Evolutionary conservation across 495 filamentous ascomycete species (phyloP), one percentile per base, ranked within the genome.

Genomic region (Penicillium mononematosum): DNA sequence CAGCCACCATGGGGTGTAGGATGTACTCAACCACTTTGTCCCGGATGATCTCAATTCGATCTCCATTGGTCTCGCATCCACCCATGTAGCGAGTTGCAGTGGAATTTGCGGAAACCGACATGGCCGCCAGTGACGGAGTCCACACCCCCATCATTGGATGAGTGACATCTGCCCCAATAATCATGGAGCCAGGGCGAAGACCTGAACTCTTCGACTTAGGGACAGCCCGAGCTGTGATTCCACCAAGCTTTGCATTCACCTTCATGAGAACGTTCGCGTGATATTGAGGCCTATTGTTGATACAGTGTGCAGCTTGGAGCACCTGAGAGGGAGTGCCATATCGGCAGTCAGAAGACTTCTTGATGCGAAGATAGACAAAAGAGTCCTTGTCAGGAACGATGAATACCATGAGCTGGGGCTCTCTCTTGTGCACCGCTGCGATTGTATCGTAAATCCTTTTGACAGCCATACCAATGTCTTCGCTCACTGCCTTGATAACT

Each of bases 241-340:
- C 94, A 34, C 94, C 94, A n/a, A 96, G 83, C 74, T 97, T 98
- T 16, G 89, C 87, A 63, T 98, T 97, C 54, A 98, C 81, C 71
- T 98, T 98, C 89, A 97, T 91, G 47, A 82, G 76, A 25, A 96
- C 88, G 64, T 97, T 97, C 2, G 88, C 92, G 57, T 84, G 80
- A 71, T 96, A 96, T 69, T 98, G 92, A 1, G 75, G 74, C 16
- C 85, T 75, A 22, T 73, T 75, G 60, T 83, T 86, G 5, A 64
- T 57, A 12, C 90, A 88, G 53, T 92, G 85, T 0, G 59, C 63
- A 12, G 74, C 69, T 60, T 88, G 86, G 7, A 96, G 55, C 22
- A 80, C 79, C 68, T 98, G 93, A 7, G 90, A 88, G 10, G 87
- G 77, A 52, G 91, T 75, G 17, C 87, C 91, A 56, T 78, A 89